These are phyloP conservation scores for Bidens hawaiensis DNA, from an alignment of 140 eudicot genomes.

Conservation along the genomic window DNA sequence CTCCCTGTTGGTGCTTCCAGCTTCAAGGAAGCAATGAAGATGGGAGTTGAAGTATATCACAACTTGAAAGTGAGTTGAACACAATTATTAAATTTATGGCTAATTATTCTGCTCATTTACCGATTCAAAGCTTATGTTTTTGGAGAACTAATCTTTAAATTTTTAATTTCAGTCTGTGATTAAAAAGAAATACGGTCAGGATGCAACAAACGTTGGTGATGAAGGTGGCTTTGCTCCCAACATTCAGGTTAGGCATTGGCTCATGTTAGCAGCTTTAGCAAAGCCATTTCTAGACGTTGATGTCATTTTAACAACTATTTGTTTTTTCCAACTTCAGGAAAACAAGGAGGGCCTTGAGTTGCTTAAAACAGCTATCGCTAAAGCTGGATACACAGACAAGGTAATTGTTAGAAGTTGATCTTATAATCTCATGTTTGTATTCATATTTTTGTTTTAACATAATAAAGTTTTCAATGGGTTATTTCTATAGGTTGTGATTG, in stretches of 20 bases:
- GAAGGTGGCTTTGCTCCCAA: constrained; percentile 99
- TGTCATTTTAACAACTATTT: constrained; percentile 3
- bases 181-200: constrained; percentile 97
- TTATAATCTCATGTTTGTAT: not conserved
- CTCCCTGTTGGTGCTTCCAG: constrained; percentile 81
- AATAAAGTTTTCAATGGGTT: not conserved
- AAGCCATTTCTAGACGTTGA: not conserved
- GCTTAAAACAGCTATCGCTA: constrained; percentile 84
- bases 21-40: constrained; percentile 94
- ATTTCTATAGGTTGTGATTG: constrained; percentile 67
- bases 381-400: constrained; percentile 87
- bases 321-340: constrained; percentile 45
- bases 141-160: constrained; percentile 7
- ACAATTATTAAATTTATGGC: not conserved
- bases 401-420: constrained; percentile 28
- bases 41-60: constrained; percentile 87
- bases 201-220: constrained; percentile 98
- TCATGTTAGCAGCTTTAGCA: not conserved
- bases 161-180: constrained; percentile 81
- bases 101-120: not conserved
- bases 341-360: constrained; percentile 95
- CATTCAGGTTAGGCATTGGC: constrained; percentile 54
- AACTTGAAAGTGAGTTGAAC: constrained; percentile 63
- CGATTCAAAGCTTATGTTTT: not conserved
- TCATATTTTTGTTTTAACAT: not conserved